Percentiles rank a stretch among this genome's conserved stretches.
phyloP scores from a whole-genome alignment of 2,329 filamentous ascomycete species.

The Neobulgaria alba region DNA sequence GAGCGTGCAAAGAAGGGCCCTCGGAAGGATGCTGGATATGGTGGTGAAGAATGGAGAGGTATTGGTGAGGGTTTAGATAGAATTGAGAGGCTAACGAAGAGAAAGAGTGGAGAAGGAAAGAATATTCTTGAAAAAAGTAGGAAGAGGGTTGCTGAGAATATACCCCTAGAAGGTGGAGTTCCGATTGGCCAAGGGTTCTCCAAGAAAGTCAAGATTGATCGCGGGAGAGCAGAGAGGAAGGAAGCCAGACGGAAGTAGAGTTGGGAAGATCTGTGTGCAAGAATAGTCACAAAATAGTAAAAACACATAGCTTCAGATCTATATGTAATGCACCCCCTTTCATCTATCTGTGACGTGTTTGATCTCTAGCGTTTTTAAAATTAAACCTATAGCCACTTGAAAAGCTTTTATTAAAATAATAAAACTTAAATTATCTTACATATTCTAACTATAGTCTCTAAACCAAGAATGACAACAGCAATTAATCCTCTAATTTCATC shows the following conservation, averaged over 20 bases:
- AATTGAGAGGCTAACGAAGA: slow-evolving; percentile 73
- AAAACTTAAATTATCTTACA: too few species aligned
- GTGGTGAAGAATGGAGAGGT: slow-evolving; percentile 88
- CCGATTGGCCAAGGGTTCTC: slow-evolving; percentile 68
- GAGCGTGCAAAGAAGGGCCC: slow-evolving; percentile 60
- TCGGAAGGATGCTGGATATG: slow-evolving; percentile 52
- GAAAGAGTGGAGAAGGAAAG: slow-evolving; percentile 45
- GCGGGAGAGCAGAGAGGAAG: slow-evolving; percentile 33
- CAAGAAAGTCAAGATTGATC: slow-evolving; percentile 53
- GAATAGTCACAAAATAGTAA: too few species aligned
- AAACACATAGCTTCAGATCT: too few species aligned
- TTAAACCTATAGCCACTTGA: too few species aligned
- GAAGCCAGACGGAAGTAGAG: slow-evolving; percentile 18
- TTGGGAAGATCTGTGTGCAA: too few species aligned
- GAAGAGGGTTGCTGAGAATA: slow-evolving; percentile 71
- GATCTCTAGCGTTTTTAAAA: too few species aligned
- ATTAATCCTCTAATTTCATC: too few species aligned
- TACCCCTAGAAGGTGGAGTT: slow-evolving; percentile 53
- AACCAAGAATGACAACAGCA: too few species aligned
- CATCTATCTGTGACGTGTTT: too few species aligned
- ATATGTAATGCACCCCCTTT: too few species aligned
- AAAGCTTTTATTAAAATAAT: too few species aligned
- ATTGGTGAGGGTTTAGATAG: slow-evolving; percentile 79
- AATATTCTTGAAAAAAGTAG: slow-evolving; percentile 70
- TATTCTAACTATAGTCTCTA: too few species aligned